Base-by-base conservation (phyloP, 176 grass and related monocot species). In the Rhynchospora pubera region DNA sequence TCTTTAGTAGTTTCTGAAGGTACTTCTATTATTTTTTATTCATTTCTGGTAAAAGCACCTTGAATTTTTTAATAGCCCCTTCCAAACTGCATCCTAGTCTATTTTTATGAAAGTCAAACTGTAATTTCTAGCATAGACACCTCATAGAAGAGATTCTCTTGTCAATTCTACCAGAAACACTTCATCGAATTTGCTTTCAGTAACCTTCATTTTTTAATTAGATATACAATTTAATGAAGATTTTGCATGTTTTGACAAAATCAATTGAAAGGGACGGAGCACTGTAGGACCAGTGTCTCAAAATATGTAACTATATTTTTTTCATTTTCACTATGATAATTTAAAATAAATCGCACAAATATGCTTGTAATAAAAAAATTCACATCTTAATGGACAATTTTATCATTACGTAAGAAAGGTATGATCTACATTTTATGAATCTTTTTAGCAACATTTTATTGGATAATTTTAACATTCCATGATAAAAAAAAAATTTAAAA, bases 61-160 rank as follows among this genome's bases (percentile, higher is more conserved):
- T 73, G 2, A 1, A 1, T 2, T 70, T 70, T 69, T 45, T 46
- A 51, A 7, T 51, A 51, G 0, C 6, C 10, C 48, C 16, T 21
- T n/a, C 16, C 66, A 70, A 70, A 70, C 66, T 39, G 46, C 67
- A 71, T 44, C 67, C 39, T 10, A 46, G 45, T 71, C 18, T 71
- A 7, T 71, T 45, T 1, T 71, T 71, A 71, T 39, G 1, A 5
- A 22, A 71, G 67, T 71, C 67, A 47, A 39, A 71, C 42, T n/a
- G 42, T 71, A 71, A 71, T 71, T 44, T 71, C 67, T 71, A 71
- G 67, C 7, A 7, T 21, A 32, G 48, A 52, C 69, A 74, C 72
- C 72, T 53, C 71, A 76, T 76, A 55, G 55, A 76, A 55, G 22
- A 76, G 2, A 18, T 12, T 28, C 18, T 16, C 53, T 30, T 76